Conservation (phyloP, 225 moss, liverwort and hornwort genomes). For the Antitrichia curtipendula region DNA sequence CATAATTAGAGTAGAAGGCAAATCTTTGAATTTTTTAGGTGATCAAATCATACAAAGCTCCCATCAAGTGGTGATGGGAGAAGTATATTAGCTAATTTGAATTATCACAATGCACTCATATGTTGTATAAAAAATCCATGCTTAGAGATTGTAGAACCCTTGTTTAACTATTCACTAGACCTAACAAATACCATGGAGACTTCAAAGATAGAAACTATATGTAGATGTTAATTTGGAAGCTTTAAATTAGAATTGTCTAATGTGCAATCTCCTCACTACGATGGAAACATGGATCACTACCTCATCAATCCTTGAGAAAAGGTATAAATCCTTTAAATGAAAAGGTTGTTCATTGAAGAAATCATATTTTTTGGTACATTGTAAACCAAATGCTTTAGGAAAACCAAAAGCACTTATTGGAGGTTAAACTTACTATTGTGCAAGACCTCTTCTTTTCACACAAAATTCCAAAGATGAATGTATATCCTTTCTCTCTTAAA, state of each 20-base stretch:
- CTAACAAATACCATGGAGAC: no score
- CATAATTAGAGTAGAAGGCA: fast-evolving
- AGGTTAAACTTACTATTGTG: no score
- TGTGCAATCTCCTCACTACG: background rate
- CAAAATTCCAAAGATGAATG: no score
- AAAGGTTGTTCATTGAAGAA: background rate
- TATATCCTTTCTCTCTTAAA: no score
- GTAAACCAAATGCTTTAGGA: background rate
- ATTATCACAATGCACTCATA: background rate
- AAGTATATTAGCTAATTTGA: background rate
- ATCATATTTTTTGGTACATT: background rate
- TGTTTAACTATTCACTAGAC: background rate
- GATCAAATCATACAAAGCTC: no score
- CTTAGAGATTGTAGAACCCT: background rate
- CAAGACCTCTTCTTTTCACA: background rate
- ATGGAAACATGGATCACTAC: background rate
- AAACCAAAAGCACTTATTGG: no score
- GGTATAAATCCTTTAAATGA: background rate
- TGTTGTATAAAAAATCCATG: background rate
- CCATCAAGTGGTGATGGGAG: background rate
- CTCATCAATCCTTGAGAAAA: background rate
- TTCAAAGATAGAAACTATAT: background rate
- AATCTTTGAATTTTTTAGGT: background rate
- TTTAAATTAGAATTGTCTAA: background rate
- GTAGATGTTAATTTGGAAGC: background rate